Conservation (phyloP, 2,329 filamentous ascomycete species). For the Monosporascus sp. region DNA sequence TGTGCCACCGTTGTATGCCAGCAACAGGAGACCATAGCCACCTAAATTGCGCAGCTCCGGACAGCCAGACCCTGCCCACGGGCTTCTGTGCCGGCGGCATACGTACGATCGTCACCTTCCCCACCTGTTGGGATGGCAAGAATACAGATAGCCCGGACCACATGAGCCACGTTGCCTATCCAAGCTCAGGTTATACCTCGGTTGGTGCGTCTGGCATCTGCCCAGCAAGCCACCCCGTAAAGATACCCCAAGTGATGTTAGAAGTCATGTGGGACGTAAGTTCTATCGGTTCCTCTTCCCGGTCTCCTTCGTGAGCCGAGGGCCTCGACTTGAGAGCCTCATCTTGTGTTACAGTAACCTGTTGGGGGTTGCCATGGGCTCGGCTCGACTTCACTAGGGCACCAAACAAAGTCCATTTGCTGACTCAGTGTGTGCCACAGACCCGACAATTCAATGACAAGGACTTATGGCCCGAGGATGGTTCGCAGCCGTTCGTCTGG, state of each 20-base stretch:
- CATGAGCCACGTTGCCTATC: conserved; percentile 47
- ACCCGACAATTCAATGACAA: conserved; percentile 22
- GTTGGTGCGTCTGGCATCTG: conserved; percentile 35
- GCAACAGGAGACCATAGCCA: conserved; percentile 18
- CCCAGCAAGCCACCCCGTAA: conserved; percentile 44
- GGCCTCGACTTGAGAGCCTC: background rate
- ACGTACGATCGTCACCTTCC: conserved; percentile 48
- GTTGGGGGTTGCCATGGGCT: background rate
- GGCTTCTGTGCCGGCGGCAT: conserved; percentile 43
- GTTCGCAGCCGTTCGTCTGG: conserved; percentile 27
- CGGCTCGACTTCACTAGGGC: background rate
- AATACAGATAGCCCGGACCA: conserved; percentile 43
- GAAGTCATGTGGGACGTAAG: conserved; percentile 50
- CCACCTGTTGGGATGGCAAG: conserved; percentile 50
- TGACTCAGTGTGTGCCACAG: conserved; percentile 4
- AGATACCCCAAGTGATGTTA: conserved; percentile 54
- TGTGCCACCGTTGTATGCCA: conserved; percentile 33
- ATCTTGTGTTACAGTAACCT: background rate
- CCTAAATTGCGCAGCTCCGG: conserved; percentile 30
- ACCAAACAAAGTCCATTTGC: background rate
- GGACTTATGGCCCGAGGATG: conserved; percentile 22
- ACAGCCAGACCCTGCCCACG: conserved; percentile 44
- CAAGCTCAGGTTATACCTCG: conserved; percentile 28
- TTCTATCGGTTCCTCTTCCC: conserved; percentile 1
- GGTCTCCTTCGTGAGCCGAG: background rate